phyloP scores from a whole-genome alignment of 2,329 filamentous ascomycete genomes.

The Aureobasidium sp. region DNA sequence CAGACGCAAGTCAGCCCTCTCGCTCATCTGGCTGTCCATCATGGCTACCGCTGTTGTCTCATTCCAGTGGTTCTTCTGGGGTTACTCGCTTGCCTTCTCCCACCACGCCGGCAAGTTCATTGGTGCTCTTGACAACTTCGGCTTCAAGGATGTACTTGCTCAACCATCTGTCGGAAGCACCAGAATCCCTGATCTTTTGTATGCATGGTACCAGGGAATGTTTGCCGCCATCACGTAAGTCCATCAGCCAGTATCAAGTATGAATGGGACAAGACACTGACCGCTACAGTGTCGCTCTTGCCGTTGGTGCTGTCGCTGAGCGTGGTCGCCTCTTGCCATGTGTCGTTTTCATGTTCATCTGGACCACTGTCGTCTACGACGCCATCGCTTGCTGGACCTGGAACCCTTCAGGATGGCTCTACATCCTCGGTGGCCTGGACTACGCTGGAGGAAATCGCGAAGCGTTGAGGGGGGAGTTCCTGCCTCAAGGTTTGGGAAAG shows the following conservation, averaged over 20 bases:
- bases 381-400: slow-evolving; percentile 97
- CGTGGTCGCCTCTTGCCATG: slow-evolving; percentile 89
- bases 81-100: slow-evolving; percentile 85
- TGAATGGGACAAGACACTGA: slow-evolving; percentile 14
- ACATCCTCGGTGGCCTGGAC: slow-evolving; percentile 82
- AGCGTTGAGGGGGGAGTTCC: too few species aligned
- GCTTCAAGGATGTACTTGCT: slow-evolving; percentile 79
- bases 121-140: slow-evolving; percentile 82
- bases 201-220: slow-evolving; percentile 90
- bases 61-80: slow-evolving; percentile 98
- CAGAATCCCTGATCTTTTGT: slow-evolving; percentile 84
- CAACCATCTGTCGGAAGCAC: slow-evolving; percentile 77
- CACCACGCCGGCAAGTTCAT: slow-evolving; percentile 80
- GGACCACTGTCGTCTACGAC: slow-evolving; percentile 91
- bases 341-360: slow-evolving; percentile 93
- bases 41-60: slow-evolving; percentile 82
- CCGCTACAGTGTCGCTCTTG: slow-evolving; percentile 73
- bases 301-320: slow-evolving; percentile 87
- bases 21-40: slow-evolving; percentile 86
- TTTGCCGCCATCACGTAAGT: slow-evolving; percentile 87
- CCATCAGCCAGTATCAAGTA: too few species aligned
- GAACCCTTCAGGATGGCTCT: slow-evolving; percentile 86
- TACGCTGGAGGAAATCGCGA: slow-evolving; percentile 94
- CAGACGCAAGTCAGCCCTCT: slow-evolving; percentile 88
- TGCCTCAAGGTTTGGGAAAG: too few species aligned